Base-by-base conservation (phyloP, 192 early-diverging fungal species). In the Jimgerdemannia lactiflua region DNA sequence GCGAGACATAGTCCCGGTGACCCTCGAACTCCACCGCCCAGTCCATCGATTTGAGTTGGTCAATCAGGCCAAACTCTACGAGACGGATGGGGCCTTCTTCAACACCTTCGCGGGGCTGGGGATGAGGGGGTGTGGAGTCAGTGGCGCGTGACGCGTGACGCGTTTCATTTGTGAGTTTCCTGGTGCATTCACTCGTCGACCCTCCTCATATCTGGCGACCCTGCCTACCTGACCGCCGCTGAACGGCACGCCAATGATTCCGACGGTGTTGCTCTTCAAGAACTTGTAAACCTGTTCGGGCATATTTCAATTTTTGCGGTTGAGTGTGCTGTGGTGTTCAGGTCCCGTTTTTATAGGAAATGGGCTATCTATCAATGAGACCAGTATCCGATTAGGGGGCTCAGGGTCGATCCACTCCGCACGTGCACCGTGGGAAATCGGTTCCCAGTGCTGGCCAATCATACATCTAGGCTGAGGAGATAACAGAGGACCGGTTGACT, bases 31-130 rank as follows among this genome's bases (percentile, higher is more conserved):
- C 87, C 9, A 96, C 92, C 3, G 76, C 63, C 92, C 94, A 99
- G 20, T 91, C 94, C 73, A 99, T 88, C 19, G 70, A 70, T 70
- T 82, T 79, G 43, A 97, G 78, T 86, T 99, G 96, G 67, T 93
- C 89, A 68, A 94, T 79, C 17, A 99, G 79, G 67, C 96, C 96
- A 78, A 90, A 90, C 75, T 96, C 92, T 44, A 97, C 79, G 72
- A 99, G 83, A 74, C 89, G 89, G 14, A 91, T 83, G 6, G 96
- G 96, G 20, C 96, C 97, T 67, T 90, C 87, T 75, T 99, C 95
- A 4, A 97, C 96, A 72, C 97, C 97, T 70, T 87, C 87, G 81
- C 92, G 91, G 70, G 94, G 94, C 89, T 95, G 71, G 70, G 65
- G 9, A n/a, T 64, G 67, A 72, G 8, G 43, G 42, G 63, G 44